phyloP scores from a whole-genome alignment of 805 yeast species.

The Kockiozyma suomiensis region DNA sequence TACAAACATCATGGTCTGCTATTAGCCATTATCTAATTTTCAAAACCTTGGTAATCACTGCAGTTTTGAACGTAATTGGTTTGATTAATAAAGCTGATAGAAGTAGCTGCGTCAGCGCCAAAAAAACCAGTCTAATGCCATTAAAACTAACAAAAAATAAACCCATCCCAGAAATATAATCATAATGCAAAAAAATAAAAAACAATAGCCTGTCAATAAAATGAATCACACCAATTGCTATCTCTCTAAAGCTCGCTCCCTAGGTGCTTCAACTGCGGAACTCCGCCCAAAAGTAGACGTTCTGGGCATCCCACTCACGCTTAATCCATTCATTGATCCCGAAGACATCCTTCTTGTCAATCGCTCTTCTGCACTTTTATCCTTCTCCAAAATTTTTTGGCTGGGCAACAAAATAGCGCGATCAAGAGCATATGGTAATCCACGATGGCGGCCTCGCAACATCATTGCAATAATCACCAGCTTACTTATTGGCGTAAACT shows the following conservation, averaged over 20 bases:
- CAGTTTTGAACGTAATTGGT: no score
- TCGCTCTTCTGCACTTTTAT: slow-evolving; percentile 36
- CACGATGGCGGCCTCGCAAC: slow-evolving; percentile 96
- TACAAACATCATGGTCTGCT: no score
- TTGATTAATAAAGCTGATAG: no score
- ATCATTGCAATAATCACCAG: slow-evolving; percentile 84
- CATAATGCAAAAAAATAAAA: background rate
- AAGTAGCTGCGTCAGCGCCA: no score
- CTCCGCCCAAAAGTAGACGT: slow-evolving; percentile 8
- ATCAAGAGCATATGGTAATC: slow-evolving; percentile 89
- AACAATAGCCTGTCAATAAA: background rate
- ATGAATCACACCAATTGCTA: background rate
- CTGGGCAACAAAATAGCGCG: slow-evolving; percentile 89
- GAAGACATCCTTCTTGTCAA: slow-evolving; percentile 17
- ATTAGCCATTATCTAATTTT: no score
- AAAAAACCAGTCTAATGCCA: background rate
- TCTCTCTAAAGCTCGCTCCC: background rate
- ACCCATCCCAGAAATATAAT: background rate
- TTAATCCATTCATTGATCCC: slow-evolving; percentile 3
- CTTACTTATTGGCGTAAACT: slow-evolving; percentile 74
- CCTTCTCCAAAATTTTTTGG: slow-evolving; percentile 60
- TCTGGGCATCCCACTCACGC: background rate
- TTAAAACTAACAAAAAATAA: background rate
- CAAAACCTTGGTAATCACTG: no score
- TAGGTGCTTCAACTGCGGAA: background rate